Evolutionary conservation across 768 basidiomycete species (phyloP).

Genomic region (Naganishia onofrii): DNA sequence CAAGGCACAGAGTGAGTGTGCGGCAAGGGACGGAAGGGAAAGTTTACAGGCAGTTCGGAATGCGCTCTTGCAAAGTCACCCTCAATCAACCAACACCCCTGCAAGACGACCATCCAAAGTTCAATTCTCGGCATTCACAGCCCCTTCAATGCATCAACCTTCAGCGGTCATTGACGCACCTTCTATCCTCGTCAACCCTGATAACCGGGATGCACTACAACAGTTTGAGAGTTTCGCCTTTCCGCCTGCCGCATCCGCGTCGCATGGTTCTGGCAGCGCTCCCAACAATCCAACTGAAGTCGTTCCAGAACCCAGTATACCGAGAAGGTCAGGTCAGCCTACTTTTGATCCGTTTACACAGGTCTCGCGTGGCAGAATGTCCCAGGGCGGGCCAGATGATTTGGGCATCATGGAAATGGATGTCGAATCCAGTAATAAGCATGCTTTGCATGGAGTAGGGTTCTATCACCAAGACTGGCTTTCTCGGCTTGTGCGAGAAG

Average conservation of each 20-base stretch:
- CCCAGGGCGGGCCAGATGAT: not conserved
- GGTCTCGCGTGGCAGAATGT: not conserved
- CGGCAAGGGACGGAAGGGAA: constrained; percentile 30
- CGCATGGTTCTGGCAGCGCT: not conserved
- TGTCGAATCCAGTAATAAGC: not conserved
- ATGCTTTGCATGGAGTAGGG: constrained; percentile 6
- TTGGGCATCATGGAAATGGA: not conserved
- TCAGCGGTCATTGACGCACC: not conserved
- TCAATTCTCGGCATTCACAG: constrained; percentile 40
- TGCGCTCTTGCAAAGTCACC: constrained; percentile 14
- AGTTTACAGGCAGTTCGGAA: constrained; percentile 12
- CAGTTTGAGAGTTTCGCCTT: constrained; percentile 19
- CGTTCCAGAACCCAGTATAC: not conserved
- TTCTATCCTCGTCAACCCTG: constrained; percentile 12
- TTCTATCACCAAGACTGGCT: constrained; percentile 16
- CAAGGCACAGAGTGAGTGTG: constrained; percentile 50
- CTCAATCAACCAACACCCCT: not conserved
- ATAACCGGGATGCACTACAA: constrained; percentile 9
- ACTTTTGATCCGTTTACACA: not conserved
- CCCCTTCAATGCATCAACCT: not conserved
- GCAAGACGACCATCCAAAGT: constrained; percentile 46
- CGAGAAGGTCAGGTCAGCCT: not conserved
- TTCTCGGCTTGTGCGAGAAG: constrained; percentile 17
- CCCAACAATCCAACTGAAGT: not conserved
- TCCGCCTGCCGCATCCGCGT: not conserved